Evolutionary conservation across 371 early-diverging fungal genomes (phyloP).

Genomic region (Rhizopus delemar): DNA sequence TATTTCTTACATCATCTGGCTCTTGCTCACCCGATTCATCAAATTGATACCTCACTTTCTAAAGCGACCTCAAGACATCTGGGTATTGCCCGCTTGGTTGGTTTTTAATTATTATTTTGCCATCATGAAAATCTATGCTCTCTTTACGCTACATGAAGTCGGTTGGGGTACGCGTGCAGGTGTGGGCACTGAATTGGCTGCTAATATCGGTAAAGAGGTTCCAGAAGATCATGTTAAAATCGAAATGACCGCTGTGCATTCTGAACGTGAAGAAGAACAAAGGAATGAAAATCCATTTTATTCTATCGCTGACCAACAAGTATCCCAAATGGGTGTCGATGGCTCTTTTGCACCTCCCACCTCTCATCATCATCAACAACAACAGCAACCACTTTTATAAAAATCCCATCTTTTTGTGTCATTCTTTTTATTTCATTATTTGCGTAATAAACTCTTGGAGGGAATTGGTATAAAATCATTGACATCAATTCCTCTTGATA

Average conservation of each 20-base stretch:
- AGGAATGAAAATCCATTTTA: constrained; percentile 20
- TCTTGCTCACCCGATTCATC: constrained; percentile 67
- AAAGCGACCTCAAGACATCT: constrained; percentile 65
- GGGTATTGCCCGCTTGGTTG: constrained; percentile 67
- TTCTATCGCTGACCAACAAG: constrained; percentile 11
- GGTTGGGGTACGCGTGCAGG: constrained; percentile 78
- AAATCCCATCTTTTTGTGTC: background rate
- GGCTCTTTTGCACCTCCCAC: constrained; percentile 19
- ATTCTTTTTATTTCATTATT: constrained; percentile 1
- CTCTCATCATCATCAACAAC: constrained; percentile 10
- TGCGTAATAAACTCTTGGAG: constrained; percentile 20
- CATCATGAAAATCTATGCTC: constrained; percentile 70
- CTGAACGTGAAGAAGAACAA: constrained; percentile 12
- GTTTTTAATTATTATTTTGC: constrained; percentile 75
- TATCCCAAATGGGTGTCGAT: constrained; percentile 15
- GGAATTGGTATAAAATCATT: constrained; percentile 41
- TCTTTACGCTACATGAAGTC: constrained; percentile 70
- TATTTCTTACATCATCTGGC: constrained; percentile 66
- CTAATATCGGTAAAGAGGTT: constrained; percentile 36
- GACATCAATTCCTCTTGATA: constrained; percentile 45
- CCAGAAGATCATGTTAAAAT: constrained; percentile 28
- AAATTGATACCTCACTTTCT: constrained; percentile 72
- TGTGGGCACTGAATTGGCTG: constrained; percentile 43
- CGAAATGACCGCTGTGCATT: constrained; percentile 32
- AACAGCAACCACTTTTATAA: constrained; percentile 6